Conservation (phyloP, 2,329 filamentous ascomycete species). For the Fusarium humuli region DNA sequence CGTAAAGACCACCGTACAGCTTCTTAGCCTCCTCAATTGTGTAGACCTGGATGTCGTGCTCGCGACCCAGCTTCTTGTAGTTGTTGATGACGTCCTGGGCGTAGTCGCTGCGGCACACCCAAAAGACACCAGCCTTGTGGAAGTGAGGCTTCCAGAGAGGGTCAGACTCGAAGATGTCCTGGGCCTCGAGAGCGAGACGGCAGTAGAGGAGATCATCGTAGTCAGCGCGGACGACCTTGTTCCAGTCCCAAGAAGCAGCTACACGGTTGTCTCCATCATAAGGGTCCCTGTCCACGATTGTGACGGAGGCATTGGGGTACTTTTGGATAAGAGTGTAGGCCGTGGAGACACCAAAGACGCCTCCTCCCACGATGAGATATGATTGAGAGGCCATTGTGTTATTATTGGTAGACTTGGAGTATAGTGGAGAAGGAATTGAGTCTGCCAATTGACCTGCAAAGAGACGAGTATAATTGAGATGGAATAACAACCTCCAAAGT, state of each 20-base stretch:
- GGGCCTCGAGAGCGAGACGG: conserved; percentile 72
- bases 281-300: conserved; percentile 67
- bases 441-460: conserved; percentile 22
- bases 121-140: conserved; percentile 70
- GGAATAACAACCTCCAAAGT: conserved; percentile 2
- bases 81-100: conserved; percentile 65
- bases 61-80: conserved; percentile 59
- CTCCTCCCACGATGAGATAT: conserved; percentile 72
- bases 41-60: conserved; percentile 56
- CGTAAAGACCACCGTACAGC: conserved; percentile 68
- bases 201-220: conserved; percentile 70
- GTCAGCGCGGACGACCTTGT: conserved; percentile 42
- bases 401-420: conserved; percentile 22
- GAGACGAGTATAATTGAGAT: not conserved
- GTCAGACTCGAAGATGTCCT: conserved; percentile 69
- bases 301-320: conserved; percentile 63
- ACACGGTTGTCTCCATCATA: conserved; percentile 60
- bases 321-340: conserved; percentile 70
- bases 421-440: not conserved
- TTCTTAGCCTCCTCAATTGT: conserved; percentile 60
- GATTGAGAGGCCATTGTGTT: conserved; percentile 48
- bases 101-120: conserved; percentile 64
- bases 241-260: conserved; percentile 73
- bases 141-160: conserved; percentile 68
- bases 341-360: conserved; percentile 74